Evolutionary conservation across 352 stramenopile genomes (phyloP).

Genomic region (Globisporangium paddicum): DNA sequence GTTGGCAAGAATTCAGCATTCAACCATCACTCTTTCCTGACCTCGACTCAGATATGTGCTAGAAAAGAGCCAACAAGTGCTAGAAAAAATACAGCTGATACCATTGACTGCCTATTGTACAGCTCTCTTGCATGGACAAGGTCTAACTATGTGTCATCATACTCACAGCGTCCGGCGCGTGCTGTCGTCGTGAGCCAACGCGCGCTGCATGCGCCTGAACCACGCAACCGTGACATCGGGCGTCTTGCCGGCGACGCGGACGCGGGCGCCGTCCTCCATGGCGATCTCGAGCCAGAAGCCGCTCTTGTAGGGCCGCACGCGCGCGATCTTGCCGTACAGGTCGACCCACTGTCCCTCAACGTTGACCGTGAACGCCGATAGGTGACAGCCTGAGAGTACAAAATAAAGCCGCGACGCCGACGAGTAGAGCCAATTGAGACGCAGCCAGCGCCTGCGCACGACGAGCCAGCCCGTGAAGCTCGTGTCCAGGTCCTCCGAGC

Average conservation of each 20-base stretch:
- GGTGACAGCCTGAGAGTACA: constrained; percentile 22
- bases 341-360: constrained; percentile 34
- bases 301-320: not conserved
- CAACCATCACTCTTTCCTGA: not conserved
- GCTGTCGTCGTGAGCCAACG: not conserved
- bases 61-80: too few relatives aligned
- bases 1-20: too few relatives aligned
- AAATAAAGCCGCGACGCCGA: constrained; percentile 22
- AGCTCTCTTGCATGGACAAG: too few relatives aligned
- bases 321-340: constrained; percentile 24
- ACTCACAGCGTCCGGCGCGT: not conserved
- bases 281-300: constrained; percentile 14
- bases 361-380: constrained; percentile 38
- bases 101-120: not conserved
- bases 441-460: constrained; percentile 13
- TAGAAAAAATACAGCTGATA: too few relatives aligned
- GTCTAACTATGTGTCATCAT: too few relatives aligned
- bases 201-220: constrained; percentile 8
- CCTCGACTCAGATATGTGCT: not conserved
- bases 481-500: constrained; percentile 6
- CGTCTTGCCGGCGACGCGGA: constrained; percentile 18
- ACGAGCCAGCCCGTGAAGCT: constrained; percentile 29
- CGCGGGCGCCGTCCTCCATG: constrained; percentile 14
- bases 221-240: constrained; percentile 6
- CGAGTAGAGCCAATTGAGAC: constrained; percentile 19